A percentile compares a stretch with the other conserved stretches of the same genome.
Conservation (phyloP, 2,329 filamentous ascomycete genomes). For the Teratosphaeria zuluensis region DNA sequence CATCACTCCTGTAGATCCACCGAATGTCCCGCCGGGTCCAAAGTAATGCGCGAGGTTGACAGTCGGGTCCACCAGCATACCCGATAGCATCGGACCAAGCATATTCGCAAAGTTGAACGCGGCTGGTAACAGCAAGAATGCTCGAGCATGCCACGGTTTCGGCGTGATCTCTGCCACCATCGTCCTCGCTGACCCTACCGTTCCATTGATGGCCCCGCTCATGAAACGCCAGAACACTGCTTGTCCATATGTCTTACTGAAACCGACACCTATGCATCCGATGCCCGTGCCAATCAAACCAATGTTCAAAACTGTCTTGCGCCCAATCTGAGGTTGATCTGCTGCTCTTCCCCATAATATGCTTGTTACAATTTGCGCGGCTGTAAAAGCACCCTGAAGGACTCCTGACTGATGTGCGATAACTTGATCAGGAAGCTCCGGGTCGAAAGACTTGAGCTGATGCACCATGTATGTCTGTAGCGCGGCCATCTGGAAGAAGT, state of each 20-base stretch:
- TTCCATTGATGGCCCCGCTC: slow-evolving; percentile 33
- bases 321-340: slow-evolving; percentile 35
- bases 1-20: slow-evolving; percentile 42
- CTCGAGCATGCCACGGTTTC: slow-evolving; percentile 32
- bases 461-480: slow-evolving; percentile 37
- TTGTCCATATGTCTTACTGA: slow-evolving; percentile 30
- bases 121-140: slow-evolving; percentile 30
- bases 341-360: slow-evolving; percentile 33
- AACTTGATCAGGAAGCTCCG: slow-evolving; percentile 36
- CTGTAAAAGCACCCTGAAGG: slow-evolving; percentile 33
- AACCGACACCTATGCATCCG: slow-evolving; percentile 31
- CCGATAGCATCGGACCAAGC: slow-evolving; percentile 45
- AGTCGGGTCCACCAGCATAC: slow-evolving; percentile 52
- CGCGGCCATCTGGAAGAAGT: slow-evolving; percentile 37
- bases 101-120: slow-evolving; percentile 35
- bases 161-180: slow-evolving; percentile 32
- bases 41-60: slow-evolving; percentile 48
- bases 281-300: slow-evolving; percentile 31
- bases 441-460: slow-evolving; percentile 33
- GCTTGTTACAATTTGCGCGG: slow-evolving; percentile 33
- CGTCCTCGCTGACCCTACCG: slow-evolving; percentile 32
- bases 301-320: slow-evolving; percentile 31
- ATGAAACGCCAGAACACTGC: slow-evolving; percentile 32
- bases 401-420: slow-evolving; percentile 35
- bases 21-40: slow-evolving; percentile 45